Evolutionary conservation across 352 stramenopile species (phyloP), one percentile per base, ranked within the genome.

Genomic region (Pythium coloratum): DNA sequence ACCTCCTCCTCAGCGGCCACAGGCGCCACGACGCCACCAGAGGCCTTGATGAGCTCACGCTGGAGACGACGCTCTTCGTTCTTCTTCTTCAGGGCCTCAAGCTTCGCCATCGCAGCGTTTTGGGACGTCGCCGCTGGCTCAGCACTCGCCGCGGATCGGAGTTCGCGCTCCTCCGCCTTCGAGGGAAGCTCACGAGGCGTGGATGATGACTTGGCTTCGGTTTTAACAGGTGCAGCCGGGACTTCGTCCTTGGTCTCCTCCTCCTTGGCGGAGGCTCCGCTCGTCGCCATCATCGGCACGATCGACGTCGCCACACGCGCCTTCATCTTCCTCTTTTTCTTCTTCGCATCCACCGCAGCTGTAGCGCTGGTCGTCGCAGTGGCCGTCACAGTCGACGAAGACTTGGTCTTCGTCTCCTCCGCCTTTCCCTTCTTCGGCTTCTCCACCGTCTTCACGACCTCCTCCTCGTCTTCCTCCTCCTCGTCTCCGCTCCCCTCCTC

Each of bases 51-150:
- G 3, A 78, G 61, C 38, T 78, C 76, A 5, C 76, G 77, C 34
- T 82, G 68, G 20, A 70, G 76, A n/a, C 87, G 85, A 40, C 82
- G 84, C 60, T 82, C 79, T 64, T 92, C 83, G 70, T 95, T 95
- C 59, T 95, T 94, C 55, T 78, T 77, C 3, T 82, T 81, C n/a
- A 95, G 62, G 18, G 77, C 84, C 40, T 84, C 79, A 24, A 95
- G 67, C 38, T 82, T 81, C 6, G 71, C 72, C 82, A 95, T 91
- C 13, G 84, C 82, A 12, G 82, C 77, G 38, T 76, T 90, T 67
- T 94, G 84, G 0, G 86, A 94, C 12, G 75, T 69, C 26, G 75
- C 66, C 0, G 66, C 28, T 0, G 54, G 20, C n/a, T 33, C 18
- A 0, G 14, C 64, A 0, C 8, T 46, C 10, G 38, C 55, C 44